Evolutionary conservation across 2,329 filamentous ascomycete species (phyloP), one percentile per base, ranked within the genome.

Genomic region (Ophiosphaerella korrae): DNA sequence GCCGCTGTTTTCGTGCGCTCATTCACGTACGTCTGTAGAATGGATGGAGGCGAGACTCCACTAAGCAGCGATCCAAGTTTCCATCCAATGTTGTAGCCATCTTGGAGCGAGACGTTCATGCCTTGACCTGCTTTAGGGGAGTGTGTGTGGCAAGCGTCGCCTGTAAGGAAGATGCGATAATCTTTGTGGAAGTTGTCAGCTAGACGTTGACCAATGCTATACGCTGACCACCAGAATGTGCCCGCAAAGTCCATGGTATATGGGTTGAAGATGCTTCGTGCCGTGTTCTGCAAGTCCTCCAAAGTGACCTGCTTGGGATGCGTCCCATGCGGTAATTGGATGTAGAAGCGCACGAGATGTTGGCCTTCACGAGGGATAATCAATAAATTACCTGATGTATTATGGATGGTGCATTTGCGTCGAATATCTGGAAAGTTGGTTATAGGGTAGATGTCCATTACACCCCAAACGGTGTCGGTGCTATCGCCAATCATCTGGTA

Each of bases 211-310:
- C 86, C 85, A 50, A 89, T 86, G 59, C 85, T 81, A 67, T 89
- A 90, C 37, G 85, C 84, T 39, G 86, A 87, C 75, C 89, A 90
- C 86, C 88, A 90, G 14, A 72, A 87, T 77, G 83, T 85, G 46
- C 81, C 78, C 1, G 76, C 76, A 44, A 84, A 78, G 0, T 84
- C 79, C 54, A 86, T 75, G 0, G 62, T 53, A 48, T 84, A 86
- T 0, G 84, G 84, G 0, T 68, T 54, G 43, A 88, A 81, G 35
- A 87, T 82, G 0, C 70, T 72, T 32, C 75, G 72, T 0, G 84
- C 83, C 0, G 78, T 76, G 3, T 72, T 58, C 48, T 86, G 83
- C 1, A 88, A 71, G 35, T 82, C 76, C 21, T 77, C 76, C 0
- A 85, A 70, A 2, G 70, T 81, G 32, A 87, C 80, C 16, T 78